Percentiles rank a stretch among this genome's conserved stretches.
These are phyloP conservation scores for Amoeboaphelidium protococcarum DNA, from an alignment of 371 early-diverging fungal genomes.

Conservation along the genomic window DNA sequence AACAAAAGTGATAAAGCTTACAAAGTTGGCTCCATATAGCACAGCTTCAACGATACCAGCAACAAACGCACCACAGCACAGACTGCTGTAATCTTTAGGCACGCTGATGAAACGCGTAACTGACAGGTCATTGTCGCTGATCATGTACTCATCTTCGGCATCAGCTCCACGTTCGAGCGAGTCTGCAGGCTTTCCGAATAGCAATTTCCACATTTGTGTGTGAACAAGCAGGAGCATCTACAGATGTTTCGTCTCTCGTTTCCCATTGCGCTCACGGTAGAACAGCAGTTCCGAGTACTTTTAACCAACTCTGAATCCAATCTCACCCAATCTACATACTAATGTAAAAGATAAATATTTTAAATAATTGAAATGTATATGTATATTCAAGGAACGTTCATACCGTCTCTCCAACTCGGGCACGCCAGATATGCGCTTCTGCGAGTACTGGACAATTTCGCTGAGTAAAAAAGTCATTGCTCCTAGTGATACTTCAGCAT, in stretches of 20 bases:
- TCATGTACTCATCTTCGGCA: constrained; percentile 91
- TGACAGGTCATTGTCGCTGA: constrained; percentile 77
- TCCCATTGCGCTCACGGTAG: constrained; percentile 55
- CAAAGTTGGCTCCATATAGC: constrained; percentile 66
- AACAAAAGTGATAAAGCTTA: constrained; percentile 18
- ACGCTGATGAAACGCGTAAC: constrained; percentile 66
- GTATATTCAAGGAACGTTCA: not conserved
- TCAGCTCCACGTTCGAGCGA: constrained; percentile 77
- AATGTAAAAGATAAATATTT: too few relatives aligned
- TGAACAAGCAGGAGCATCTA: constrained; percentile 67
- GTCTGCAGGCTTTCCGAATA: constrained; percentile 84
- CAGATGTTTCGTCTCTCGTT: constrained; percentile 61
- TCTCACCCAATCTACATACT: constrained; percentile 50
- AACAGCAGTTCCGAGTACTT: constrained; percentile 54
- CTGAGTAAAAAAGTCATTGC: constrained; percentile 72
- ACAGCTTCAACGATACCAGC: constrained; percentile 88
- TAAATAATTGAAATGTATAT: too few relatives aligned
- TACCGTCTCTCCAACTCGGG: constrained; percentile 77
- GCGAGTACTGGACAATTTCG: constrained; percentile 81
- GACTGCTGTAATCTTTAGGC: constrained; percentile 63
- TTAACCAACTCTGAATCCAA: constrained; percentile 76
- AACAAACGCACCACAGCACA: constrained; percentile 74
- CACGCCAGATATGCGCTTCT: constrained; percentile 71
- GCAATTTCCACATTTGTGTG: constrained; percentile 61
- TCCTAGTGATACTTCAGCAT: constrained; percentile 32